These are phyloP conservation scores for Arxiozyma heterogenica DNA, from an alignment of 1,139 yeast genomes.

Conservation along the genomic window DNA sequence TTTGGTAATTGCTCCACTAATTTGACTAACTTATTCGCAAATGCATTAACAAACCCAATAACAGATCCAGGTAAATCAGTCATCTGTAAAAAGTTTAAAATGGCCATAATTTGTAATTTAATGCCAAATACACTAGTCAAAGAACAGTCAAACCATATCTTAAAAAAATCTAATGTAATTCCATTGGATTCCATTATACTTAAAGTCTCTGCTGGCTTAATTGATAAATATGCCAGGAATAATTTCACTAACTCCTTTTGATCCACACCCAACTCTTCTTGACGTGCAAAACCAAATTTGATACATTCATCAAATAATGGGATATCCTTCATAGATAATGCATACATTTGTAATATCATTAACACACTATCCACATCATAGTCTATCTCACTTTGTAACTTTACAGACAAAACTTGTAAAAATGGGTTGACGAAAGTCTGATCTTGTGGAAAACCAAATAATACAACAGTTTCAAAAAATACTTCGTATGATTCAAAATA, in stretches of 20 bases:
- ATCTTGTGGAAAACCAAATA: conserved; percentile 50
- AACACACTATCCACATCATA: conserved; percentile 37
- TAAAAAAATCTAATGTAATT: conserved; percentile 44
- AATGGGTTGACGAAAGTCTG: conserved; percentile 34
- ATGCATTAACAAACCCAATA: conserved; percentile 28
- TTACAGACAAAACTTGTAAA: conserved; percentile 26
- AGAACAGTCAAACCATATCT: conserved; percentile 55
- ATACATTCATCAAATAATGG: conserved; percentile 29
- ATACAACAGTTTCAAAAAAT: conserved; percentile 64
- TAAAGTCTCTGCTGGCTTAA: conserved; percentile 53
- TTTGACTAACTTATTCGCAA: conserved; percentile 39
- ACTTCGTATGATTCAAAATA: conserved; percentile 72
- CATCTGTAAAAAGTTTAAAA: conserved; percentile 40
- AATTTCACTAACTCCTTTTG: conserved; percentile 43
- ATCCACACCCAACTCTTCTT: conserved; percentile 23
- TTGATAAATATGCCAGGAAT: conserved; percentile 55
- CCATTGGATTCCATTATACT: conserved; percentile 42
- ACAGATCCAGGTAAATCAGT: conserved; percentile 33
- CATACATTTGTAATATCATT: conserved; percentile 30
- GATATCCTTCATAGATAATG: conserved; percentile 31
- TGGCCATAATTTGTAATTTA: conserved; percentile 61
- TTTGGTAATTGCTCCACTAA: conserved; percentile 56
- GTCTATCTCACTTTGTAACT: conserved; percentile 32
- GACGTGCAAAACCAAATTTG: conserved; percentile 16
- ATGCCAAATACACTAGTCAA: conserved; percentile 69